These are phyloP conservation scores for Aspergillus sojae DNA, from an alignment of 2,329 filamentous ascomycete species.

Conservation along the genomic window DNA sequence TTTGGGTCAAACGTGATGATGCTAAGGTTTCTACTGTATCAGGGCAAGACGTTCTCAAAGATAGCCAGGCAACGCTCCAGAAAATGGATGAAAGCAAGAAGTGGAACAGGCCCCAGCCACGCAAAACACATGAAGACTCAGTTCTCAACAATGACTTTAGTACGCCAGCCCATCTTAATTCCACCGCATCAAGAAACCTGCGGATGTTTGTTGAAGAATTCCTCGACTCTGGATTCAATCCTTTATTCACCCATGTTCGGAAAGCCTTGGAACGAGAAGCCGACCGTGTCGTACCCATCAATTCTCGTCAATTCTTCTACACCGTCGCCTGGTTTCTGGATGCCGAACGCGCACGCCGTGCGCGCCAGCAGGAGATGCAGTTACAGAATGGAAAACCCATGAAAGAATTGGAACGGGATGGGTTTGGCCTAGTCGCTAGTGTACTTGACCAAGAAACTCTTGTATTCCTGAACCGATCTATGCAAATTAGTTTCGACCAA, in stretches of 20 bases:
- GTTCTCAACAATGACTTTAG: constrained; percentile 72
- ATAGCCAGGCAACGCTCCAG: constrained; percentile 71
- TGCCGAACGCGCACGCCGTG: constrained; percentile 75
- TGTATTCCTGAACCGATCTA: constrained; percentile 78
- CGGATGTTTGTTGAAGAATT: constrained; percentile 88
- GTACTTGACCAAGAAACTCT: constrained; percentile 96
- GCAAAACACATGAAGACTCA: constrained; percentile 63
- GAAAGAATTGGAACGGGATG: constrained; percentile 66
- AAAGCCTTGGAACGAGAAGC: constrained; percentile 90
- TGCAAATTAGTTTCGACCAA: constrained; percentile 76
- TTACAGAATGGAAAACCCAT: constrained; percentile 51
- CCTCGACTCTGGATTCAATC: constrained; percentile 93
- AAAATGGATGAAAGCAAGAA: constrained; percentile 93
- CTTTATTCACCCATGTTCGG: constrained; percentile 79
- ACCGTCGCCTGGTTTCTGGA: constrained; percentile 89
- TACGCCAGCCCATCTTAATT: constrained; percentile 68
- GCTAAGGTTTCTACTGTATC: constrained; percentile 83
- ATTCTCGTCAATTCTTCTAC: constrained; percentile 87
- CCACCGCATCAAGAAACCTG: constrained; percentile 74
- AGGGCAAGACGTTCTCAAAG: constrained; percentile 80
- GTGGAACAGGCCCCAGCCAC: constrained; percentile 76
- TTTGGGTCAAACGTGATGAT: constrained; percentile 89
- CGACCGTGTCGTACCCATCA: constrained; percentile 74
- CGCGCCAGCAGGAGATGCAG: constrained; percentile 57
- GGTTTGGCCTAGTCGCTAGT: constrained; percentile 82